Evolutionary conservation across 192 early-diverging fungal genomes (phyloP), one percentile per base, ranked within the genome.

Genomic region (Dimargaris cristalligena): DNA sequence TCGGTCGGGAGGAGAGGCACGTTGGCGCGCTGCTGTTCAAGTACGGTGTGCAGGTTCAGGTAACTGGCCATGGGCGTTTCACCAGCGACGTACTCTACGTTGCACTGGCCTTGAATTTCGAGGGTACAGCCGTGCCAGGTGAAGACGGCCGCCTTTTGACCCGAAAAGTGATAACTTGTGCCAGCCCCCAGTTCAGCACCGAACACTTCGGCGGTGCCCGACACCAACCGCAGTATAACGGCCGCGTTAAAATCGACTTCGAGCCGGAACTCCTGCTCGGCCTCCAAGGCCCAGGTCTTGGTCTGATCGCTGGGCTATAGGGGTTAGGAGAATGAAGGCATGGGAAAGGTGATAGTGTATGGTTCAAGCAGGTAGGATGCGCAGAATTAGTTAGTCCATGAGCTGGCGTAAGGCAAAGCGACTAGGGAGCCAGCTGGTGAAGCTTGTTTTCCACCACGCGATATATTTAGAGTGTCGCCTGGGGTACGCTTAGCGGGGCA

Each of bases 21-120:
- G 0, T 58, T 62, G 32, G 61, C 66, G 22, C 92, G 78, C 23
- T 80, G 62, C 62, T 89, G 85, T 62, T 94, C 88, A 20, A 97
- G 68, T 0, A 90, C 89, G 46, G 89, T 65, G 63, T 99, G 96
- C 1, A 85, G 74, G 62, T 94, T 95, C 41, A 94, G 72, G 64
- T 88, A 91, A 38, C 78, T 78, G 30, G 73, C 70, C 96, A 99
- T 97, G 14, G 93, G 91, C 3, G 96, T 97, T 66, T 99, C 96
- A n/a, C 79, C 89, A 0, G 90, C 93, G 2, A 87, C 79, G 60
- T 94, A 96, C 55, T 87, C 87, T 2, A 86, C 85, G 26, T 79
- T 75, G 63, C 79, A 86, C 22, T 71, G 64, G 55, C 91, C 90
- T 32, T 63, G 32, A 62, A 80, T 70, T 44, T 74, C 70, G 0